A percentile compares a stretch with the other conserved stretches of the same genome.
phyloP scores from a whole-genome alignment of 176 grass and related monocot genomes.

The Hyparrhenia diplandra region DNA sequence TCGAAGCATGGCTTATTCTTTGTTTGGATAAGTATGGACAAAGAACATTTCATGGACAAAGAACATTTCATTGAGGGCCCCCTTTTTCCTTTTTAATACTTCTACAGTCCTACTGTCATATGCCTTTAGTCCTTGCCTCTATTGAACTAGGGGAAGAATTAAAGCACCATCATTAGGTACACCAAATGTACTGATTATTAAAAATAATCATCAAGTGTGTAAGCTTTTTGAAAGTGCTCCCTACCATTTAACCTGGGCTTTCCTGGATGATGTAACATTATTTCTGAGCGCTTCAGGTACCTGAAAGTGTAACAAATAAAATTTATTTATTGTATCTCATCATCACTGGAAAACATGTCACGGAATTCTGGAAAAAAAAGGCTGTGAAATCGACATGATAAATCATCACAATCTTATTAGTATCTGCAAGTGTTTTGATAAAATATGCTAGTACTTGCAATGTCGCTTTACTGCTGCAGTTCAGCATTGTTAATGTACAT shows the following conservation, averaged over 20 bases:
- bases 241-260: conserved; percentile 31
- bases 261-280: conserved; percentile 14
- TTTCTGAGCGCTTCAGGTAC: conserved; percentile 28
- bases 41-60: not conserved
- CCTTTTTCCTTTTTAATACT: not conserved
- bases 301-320: not conserved
- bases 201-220: not conserved
- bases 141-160: not conserved
- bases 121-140: conserved; percentile 5
- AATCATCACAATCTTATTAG: not conserved
- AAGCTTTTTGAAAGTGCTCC: not conserved
- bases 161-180: conserved; percentile 10
- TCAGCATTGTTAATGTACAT: not conserved
- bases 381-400: not conserved
- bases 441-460: not conserved
- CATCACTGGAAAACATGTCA: not conserved
- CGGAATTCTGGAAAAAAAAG: not conserved
- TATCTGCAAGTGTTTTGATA: conserved; percentile 1
- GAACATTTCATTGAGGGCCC: not conserved
- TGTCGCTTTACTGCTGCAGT: not conserved
- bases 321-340: not conserved
- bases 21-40: not conserved
- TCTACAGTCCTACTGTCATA: not conserved
- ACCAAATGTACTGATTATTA: not conserved
- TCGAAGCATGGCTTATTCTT: not conserved